phyloP scores from a whole-genome alignment of 371 early-diverging fungal genomes.

The Lichtheimia ornata region DNA sequence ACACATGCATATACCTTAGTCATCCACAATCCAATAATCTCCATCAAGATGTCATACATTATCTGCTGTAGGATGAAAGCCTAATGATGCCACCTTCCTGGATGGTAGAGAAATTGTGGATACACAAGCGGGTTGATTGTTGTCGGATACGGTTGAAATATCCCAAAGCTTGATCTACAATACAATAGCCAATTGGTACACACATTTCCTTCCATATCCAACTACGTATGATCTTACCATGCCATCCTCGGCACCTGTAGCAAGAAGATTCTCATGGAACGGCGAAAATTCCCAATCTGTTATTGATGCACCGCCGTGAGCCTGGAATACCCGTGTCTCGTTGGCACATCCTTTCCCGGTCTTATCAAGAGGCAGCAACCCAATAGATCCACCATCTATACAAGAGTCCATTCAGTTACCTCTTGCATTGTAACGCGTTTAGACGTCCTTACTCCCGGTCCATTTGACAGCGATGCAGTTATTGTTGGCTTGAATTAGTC shows the following conservation, averaged over 20 bases:
- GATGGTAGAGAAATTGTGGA: constrained; percentile 29
- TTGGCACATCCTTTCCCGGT: constrained; percentile 45
- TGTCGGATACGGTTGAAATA: constrained; percentile 19
- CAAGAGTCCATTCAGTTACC: constrained; percentile 4
- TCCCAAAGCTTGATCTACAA: constrained; percentile 42
- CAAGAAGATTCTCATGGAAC: constrained; percentile 46
- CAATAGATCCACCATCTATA: constrained; percentile 43
- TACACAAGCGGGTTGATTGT: constrained; percentile 10
- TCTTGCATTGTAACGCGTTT: constrained; percentile 5
- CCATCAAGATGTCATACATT: constrained; percentile 26
- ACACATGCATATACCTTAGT: neutral
- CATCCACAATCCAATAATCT: too few species aligned
- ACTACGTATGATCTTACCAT: constrained; percentile 32
- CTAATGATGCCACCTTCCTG: constrained; percentile 47
- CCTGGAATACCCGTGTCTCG: constrained; percentile 39
- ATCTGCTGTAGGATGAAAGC: constrained; percentile 60
- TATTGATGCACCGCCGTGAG: constrained; percentile 43
- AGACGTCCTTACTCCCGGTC: constrained; percentile 33
- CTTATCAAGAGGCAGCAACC: constrained; percentile 38
- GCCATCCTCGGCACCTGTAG: constrained; percentile 60
- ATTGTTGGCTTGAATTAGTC: constrained; percentile 52
- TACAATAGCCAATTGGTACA: constrained; percentile 1
- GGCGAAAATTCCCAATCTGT: constrained; percentile 62
- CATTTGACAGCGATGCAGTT: constrained; percentile 55
- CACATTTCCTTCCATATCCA: neutral